phyloP scores from a whole-genome alignment of 805 yeast genomes.

The Kluyveromyces nonfermentans region DNA sequence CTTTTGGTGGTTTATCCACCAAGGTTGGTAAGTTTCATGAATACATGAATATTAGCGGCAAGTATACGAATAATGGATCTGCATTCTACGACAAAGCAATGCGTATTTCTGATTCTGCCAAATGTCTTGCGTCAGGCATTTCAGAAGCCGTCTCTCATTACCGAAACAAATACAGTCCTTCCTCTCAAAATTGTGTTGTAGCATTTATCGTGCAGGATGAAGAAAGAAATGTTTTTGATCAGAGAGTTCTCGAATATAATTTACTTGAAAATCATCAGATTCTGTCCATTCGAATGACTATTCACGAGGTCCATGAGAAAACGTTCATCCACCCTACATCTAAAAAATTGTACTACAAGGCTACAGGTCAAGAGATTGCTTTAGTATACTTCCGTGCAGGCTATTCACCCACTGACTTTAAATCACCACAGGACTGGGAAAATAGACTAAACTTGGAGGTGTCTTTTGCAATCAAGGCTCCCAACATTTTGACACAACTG shows the following conservation, averaged over 20 bases:
- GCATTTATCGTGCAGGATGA: conserved; percentile 74
- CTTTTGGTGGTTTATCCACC: conserved; percentile 84
- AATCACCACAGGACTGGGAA: conserved; percentile 59
- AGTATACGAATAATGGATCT: conserved; percentile 38
- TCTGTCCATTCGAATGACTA: conserved; percentile 54
- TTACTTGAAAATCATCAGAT: conserved; percentile 49
- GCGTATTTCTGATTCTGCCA: conserved; percentile 60
- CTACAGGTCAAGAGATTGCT: conserved; percentile 62
- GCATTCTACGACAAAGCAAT: conserved; percentile 36
- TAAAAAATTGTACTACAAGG: conserved; percentile 42
- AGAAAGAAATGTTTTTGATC: conserved; percentile 89
- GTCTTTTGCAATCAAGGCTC: conserved; percentile 80
- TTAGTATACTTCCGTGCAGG: conserved; percentile 89
- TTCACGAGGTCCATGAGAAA: conserved; percentile 44
- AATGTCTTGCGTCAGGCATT: conserved; percentile 56
- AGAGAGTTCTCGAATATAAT: conserved; percentile 69
- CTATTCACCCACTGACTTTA: conserved; percentile 77
- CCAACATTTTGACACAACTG: conserved; percentile 78
- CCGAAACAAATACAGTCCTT: conserved; percentile 15
- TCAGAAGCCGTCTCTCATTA: conserved; percentile 58
- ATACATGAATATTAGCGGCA: conserved; percentile 50
- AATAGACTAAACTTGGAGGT: conserved; percentile 65
- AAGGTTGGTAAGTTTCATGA: conserved; percentile 71
- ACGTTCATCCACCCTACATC: conserved; percentile 33
- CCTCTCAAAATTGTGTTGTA: conserved; percentile 38